Conservation (phyloP, 495 filamentous ascomycete genomes). For the Polyplosphaeria fusca region DNA sequence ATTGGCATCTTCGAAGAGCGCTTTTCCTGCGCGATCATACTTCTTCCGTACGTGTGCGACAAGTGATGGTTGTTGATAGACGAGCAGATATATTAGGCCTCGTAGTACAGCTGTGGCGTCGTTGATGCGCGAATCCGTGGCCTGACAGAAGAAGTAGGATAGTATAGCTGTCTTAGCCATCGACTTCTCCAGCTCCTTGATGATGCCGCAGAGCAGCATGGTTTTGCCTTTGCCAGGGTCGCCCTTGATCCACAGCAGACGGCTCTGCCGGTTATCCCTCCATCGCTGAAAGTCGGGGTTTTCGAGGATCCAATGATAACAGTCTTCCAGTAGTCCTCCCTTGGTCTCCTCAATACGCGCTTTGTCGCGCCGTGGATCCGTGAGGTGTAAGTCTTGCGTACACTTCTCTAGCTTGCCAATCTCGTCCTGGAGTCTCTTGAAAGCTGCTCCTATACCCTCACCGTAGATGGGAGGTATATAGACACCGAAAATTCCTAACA, state of each 20-base stretch:
- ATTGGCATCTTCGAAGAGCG: constrained; percentile 42
- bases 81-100: constrained; percentile 44
- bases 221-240: no score
- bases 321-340: constrained; percentile 43
- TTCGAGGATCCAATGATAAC: constrained; percentile 47
- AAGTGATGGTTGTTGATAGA: constrained; percentile 40
- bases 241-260: no score
- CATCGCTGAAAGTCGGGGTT: constrained; percentile 41
- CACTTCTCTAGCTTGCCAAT: constrained; percentile 11
- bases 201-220: no score
- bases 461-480: constrained; percentile 9
- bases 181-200: constrained; percentile 18
- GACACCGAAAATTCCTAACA: constrained; percentile 19
- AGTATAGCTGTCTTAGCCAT: constrained; percentile 7
- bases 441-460: constrained; percentile 11
- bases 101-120: constrained; percentile 40
- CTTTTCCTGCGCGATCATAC: no score
- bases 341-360: constrained; percentile 42
- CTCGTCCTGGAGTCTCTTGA: constrained; percentile 8
- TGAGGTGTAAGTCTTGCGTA: constrained; percentile 10
- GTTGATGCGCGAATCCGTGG: no score
- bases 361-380: constrained; percentile 39
- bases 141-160: no score
- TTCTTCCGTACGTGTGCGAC: constrained; percentile 39
- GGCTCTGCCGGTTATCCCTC: no score